Evolutionary conservation across 1,284 basidiomycete genomes (phyloP), one percentile per base, ranked within the genome.

Genomic region (Ceratobasidium theobromae): DNA sequence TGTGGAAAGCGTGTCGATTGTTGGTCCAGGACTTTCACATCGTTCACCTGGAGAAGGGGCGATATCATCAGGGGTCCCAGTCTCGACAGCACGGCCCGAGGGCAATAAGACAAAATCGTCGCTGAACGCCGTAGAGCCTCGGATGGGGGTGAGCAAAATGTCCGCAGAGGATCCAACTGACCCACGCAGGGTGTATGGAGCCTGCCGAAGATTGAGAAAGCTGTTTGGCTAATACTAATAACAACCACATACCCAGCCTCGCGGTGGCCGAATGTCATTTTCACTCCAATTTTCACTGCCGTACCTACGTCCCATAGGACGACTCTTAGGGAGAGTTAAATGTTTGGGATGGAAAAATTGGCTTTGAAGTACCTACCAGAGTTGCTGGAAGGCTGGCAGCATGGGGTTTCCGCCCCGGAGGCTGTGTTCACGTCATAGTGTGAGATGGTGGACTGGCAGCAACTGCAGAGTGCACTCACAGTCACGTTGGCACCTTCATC

Each of bases 61-160:
- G 4, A 60, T 5, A 12, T 51, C 46, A 23, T 60, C 27, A 32
- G 38, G 25, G 12, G 23, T 35, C n/a, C 38, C 18, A 2, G 41
- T 18, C 46, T 57, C 40, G 25, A 57, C 41, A 32, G 40, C n/a
- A 16, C 14, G 54, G n/a, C 57, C 32, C 25, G 43, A n/a, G 14
- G 57, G 57, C 23, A 60, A 18, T n/a, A 60, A 60, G 23, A 60
- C 45, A 38, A 60, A 60, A 30, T 60, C 57, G 57, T 60, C 57
- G 43, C 45, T 49, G 18, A 60, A 33, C 9, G 45, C 57, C 28
- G 57, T 60, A 21, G 57, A 60, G 27, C 57, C 57, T 4, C 57
- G 57, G 18, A 60, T 60, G 32, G 57, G 57, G 21, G 57, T 60
- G 14, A 60, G 30, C 25, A 60, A 25, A 12, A 60, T 40, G 25